Evolutionary conservation across 345 rosid genomes (phyloP).

Genomic region (sweet orange (Citrus sinensis)): DNA sequence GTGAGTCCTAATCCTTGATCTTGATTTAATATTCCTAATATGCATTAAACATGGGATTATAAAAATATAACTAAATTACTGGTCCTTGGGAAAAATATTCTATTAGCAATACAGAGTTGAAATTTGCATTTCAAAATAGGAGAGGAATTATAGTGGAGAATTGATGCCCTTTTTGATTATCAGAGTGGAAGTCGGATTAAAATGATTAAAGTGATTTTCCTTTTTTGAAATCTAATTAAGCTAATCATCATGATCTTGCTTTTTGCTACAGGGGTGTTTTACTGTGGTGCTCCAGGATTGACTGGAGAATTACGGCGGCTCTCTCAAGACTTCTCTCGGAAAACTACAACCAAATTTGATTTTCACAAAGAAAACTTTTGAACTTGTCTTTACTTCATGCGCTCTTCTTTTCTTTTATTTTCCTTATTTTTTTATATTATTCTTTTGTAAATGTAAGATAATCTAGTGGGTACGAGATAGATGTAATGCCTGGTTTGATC

Average conservation of each 20-base stretch:
- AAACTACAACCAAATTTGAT: slow-evolving; percentile 72
- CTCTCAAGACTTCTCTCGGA: slow-evolving; percentile 71
- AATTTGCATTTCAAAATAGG: too few relatives aligned
- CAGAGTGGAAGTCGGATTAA: neutral
- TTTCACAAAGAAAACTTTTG: slow-evolving; percentile 82
- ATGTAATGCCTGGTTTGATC: neutral
- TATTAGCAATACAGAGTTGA: too few relatives aligned
- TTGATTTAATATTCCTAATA: neutral
- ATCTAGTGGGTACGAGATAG: neutral
- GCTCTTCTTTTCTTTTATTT: neutral
- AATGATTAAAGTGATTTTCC: neutral
- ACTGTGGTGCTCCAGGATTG: slow-evolving; percentile 63
- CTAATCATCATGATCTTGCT: neutral
- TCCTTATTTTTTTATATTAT: neutral
- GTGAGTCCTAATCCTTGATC: slow-evolving; percentile 29
- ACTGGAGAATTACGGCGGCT: slow-evolving; percentile 51
- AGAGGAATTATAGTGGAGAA: neutral
- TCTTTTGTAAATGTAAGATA: slow-evolving; percentile 9
- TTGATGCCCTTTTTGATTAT: neutral
- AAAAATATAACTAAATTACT: neutral
- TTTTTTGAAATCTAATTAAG: neutral
- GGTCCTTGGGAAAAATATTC: too few relatives aligned
- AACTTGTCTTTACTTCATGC: neutral
- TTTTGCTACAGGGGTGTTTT: slow-evolving; percentile 53
- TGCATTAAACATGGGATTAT: neutral